Evolutionary conservation across 805 yeast species (phyloP).

Genomic region (Myxozyma sirexii): DNA sequence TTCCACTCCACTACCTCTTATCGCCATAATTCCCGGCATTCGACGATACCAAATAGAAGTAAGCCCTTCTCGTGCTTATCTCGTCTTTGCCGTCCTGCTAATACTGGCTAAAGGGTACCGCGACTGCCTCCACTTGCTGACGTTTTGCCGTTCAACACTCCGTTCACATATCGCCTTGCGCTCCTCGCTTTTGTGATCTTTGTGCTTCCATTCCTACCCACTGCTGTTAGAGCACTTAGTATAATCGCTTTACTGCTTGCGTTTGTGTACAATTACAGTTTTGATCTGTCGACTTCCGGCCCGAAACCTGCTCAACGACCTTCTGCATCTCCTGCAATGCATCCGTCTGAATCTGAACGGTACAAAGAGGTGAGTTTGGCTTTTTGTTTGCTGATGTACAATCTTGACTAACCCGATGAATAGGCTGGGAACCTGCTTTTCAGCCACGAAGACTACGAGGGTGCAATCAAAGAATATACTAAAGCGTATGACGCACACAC

Average conservation of each 20-base stretch:
- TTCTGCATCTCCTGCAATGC: neutral
- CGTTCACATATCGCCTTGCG: neutral
- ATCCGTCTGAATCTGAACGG: slow-evolving; percentile 10
- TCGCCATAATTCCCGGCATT: neutral
- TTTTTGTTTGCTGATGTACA: neutral
- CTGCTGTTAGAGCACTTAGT: neutral
- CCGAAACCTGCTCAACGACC: neutral
- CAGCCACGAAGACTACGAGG: slow-evolving; percentile 37
- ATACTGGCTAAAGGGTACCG: neutral
- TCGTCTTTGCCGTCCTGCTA: neutral
- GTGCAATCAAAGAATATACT: slow-evolving; percentile 38
- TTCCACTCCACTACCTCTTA: too few species aligned
- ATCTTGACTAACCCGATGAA: neutral
- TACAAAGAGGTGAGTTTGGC: slow-evolving; percentile 3
- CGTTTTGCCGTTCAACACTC: slow-evolving; percentile 5
- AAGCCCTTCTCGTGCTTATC: neutral
- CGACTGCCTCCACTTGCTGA: neutral
- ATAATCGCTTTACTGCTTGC: neutral
- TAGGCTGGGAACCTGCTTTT: slow-evolving; percentile 38
- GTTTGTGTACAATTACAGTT: neutral
- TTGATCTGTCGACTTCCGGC: neutral
- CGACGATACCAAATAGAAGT: slow-evolving; percentile 2
- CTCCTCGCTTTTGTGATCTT: neutral
- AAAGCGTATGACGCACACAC: slow-evolving; percentile 36
- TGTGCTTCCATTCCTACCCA: neutral